Evolutionary conservation across 2,329 filamentous ascomycete species (phyloP), one percentile per base, ranked within the genome.

Genomic region (Hypomyces perniciosus): DNA sequence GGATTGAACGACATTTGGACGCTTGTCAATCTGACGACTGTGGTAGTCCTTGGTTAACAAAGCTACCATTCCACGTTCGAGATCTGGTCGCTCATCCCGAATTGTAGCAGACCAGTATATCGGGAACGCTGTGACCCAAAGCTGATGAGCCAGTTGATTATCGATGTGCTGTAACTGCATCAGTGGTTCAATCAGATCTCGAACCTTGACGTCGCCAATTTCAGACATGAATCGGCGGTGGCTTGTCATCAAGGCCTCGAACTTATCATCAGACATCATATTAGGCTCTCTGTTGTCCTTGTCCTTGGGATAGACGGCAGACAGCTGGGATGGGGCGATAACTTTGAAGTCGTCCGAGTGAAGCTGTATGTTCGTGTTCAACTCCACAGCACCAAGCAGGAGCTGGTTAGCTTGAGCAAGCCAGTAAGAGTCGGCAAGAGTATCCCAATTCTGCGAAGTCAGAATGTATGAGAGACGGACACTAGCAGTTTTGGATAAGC

Each of bases 41-140:
- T 99, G 93, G 67, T 92, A 97, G 62, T 99, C 95, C 64, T 95
- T 95, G 2, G 92, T 96, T 8, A 99, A 76, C 8, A 99, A 76
- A 3, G 84, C 79, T n/a, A 96, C 88, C 68, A 99, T 82, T 10
- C 90, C 91, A 60, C 91, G 89, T 67, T 97, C 89, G 33, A 99
- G 78, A 56, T 99, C 93, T 30, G 82, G 80, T 50, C 92, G 86
- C 62, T 99, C 93, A 58, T 99, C 95, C 60, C 84, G 88, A 5
- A 84, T 81, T 5, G 93, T 81, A 0, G 89, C 86, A 10, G 91
- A 89, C 95, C 93, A 99, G 66, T 86, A 96, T 59, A 97, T 83
- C 0, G 91, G 90, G 73, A 97, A 99, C 45, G 96, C 74, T 0
- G 86, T 79, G 41, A 92, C 82, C 95, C 95, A 99, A 6, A 99